phyloP scores from a whole-genome alignment of 345 rosid species.

The Cardamine chenopodiifolia region DNA sequence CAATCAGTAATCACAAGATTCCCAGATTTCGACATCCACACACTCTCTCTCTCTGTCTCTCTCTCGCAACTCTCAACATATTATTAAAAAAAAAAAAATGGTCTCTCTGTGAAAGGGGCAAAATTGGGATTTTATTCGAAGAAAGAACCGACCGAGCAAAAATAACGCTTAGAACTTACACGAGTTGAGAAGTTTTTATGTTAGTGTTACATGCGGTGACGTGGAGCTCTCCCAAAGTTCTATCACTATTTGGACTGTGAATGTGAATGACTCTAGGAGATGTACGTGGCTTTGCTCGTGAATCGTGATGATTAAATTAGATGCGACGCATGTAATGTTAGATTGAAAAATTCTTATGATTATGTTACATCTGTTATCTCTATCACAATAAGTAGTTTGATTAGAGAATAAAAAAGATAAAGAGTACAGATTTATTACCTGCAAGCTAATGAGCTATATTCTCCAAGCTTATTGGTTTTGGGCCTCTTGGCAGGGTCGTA shows the following conservation, averaged over 20 bases:
- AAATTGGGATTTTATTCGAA: not conserved
- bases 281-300: not conserved
- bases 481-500: too few relatives aligned
- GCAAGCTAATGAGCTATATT: too few relatives aligned
- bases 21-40: constrained; percentile 42
- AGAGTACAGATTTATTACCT: too few relatives aligned
- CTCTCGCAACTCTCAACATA: too few relatives aligned
- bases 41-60: too few relatives aligned
- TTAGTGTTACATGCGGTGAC: constrained; percentile 28
- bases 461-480: too few relatives aligned
- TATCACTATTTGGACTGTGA: not conserved
- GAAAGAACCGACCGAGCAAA: constrained; percentile 22
- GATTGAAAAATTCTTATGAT: not conserved
- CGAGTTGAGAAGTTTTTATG: too few relatives aligned
- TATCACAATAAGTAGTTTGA: not conserved
- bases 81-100: too few relatives aligned
- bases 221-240: constrained; percentile 7
- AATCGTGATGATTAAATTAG: too few relatives aligned
- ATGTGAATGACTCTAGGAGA: not conserved
- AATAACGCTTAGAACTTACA: too few relatives aligned
- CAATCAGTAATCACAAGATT: constrained; percentile 40
- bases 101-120: not conserved
- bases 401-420: not conserved
- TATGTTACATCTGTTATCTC: not conserved
- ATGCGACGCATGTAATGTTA: not conserved